These are phyloP conservation scores for Exserohilum rostratum DNA, from an alignment of 2,329 filamentous ascomycete species.

Conservation along the genomic window DNA sequence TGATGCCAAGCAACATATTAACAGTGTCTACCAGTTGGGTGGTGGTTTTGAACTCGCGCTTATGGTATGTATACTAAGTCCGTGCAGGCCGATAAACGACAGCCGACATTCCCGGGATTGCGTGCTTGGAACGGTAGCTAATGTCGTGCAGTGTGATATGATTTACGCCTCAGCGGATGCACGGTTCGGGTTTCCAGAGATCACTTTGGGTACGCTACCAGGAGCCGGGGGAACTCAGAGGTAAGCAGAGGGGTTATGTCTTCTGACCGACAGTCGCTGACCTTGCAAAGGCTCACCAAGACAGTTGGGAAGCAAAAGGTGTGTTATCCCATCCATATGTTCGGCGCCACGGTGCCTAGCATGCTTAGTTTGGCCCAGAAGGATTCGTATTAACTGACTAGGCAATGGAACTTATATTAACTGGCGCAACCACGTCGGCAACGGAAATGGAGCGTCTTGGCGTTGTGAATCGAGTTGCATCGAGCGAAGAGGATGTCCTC, in stretches of 20 bases:
- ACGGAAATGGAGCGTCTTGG: slow-evolving; percentile 50
- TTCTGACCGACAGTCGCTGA: background rate
- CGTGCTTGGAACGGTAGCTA: background rate
- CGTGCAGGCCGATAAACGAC: slow-evolving; percentile 45
- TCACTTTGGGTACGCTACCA: slow-evolving; percentile 90
- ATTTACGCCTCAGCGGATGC: slow-evolving; percentile 84
- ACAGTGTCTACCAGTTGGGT: slow-evolving; percentile 61
- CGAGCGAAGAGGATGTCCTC: slow-evolving; percentile 45
- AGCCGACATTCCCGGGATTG: background rate
- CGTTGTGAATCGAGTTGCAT: slow-evolving; percentile 49
- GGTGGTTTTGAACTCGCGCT: slow-evolving; percentile 94
- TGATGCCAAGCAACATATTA: background rate
- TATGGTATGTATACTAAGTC: slow-evolving; percentile 64
- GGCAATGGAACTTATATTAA: slow-evolving; percentile 56
- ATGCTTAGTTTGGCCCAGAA: slow-evolving; percentile 1
- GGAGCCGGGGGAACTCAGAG: slow-evolving; percentile 85
- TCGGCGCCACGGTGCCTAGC: slow-evolving; percentile 10
- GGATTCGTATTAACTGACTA: slow-evolving; percentile 26
- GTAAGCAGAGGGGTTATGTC: background rate
- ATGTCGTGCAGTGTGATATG: slow-evolving; percentile 63
- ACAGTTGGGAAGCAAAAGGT: slow-evolving; percentile 56
- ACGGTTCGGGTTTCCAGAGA: slow-evolving; percentile 94
- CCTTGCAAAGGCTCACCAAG: slow-evolving; percentile 67
- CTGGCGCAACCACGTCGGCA: slow-evolving; percentile 47
- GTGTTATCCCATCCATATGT: slow-evolving; percentile 16